Conservation (phyloP, 1,284 basidiomycete genomes). For the Malassezia caprae region DNA sequence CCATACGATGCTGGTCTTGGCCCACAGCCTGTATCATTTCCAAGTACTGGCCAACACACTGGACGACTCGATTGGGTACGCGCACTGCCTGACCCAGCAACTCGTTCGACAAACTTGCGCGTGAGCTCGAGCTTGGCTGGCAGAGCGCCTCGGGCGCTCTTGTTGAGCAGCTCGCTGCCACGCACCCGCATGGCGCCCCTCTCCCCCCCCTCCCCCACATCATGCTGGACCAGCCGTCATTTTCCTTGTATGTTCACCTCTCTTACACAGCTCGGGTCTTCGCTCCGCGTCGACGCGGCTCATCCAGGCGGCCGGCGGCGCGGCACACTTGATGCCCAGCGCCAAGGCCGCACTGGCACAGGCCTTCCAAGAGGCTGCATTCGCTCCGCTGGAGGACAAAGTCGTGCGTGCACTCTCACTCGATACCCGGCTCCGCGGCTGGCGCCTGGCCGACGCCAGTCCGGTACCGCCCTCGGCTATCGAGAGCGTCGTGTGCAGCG, state of each 20-base stretch:
- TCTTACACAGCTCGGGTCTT: conserved; percentile 27
- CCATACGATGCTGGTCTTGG: conserved; percentile 42
- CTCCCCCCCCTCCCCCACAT: conserved; percentile 21
- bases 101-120: conserved; percentile 42
- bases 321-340: neutral
- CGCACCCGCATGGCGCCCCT: neutral
- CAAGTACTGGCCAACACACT: conserved; percentile 31
- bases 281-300: conserved; percentile 24
- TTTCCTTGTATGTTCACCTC: conserved; percentile 28
- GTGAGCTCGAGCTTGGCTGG: conserved; percentile 34
- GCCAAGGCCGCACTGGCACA: conserved; percentile 18
- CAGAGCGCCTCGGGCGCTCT: conserved; percentile 34
- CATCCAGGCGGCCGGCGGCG: conserved; percentile 12
- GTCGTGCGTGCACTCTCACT: conserved; percentile 18
- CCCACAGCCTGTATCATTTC: conserved; percentile 21
- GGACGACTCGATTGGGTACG: conserved; percentile 40
- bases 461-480: conserved; percentile 12
- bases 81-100: conserved; percentile 14
- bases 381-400: conserved; percentile 39
- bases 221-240: conserved; percentile 23
- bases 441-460: conserved; percentile 13
- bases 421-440: neutral
- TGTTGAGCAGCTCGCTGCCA: conserved; percentile 24
- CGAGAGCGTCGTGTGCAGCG: conserved; percentile 34
- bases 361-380: conserved; percentile 36